Base-by-base conservation (phyloP, 1,284 basidiomycete species). In the Vanrija sp. region DNA sequence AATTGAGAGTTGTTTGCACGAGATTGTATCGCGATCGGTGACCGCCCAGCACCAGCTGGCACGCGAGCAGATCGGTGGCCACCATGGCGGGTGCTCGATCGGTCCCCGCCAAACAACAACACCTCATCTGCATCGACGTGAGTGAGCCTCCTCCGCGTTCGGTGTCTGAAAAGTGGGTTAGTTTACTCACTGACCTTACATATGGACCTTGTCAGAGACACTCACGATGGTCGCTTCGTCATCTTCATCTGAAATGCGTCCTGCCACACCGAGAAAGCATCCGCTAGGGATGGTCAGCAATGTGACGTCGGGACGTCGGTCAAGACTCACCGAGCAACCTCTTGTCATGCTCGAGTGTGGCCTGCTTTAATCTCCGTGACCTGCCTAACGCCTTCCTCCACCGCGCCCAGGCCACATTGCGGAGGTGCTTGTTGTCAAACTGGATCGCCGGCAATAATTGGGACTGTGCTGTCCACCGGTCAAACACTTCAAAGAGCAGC, bases 401-500 rank as follows among this genome's bases (percentile, higher is more conserved):
- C 12, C 45, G 38, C 28, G 56, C 56, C 6, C 54, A 61, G 5
- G 52, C 44, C n/a, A 53, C 34, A 3, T 44, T 25, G 18, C 52
- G 53, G 6, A 63, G 38, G 1, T 58, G 58, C 38, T 55, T 57
- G 8, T 55, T 49, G 47, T 60, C 53, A 43, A 56, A 57, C 46
- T 53, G 58, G 9, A 60, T 51, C 3, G 59, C 52, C 7, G 45
- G 43, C 12, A 71, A 51, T 25, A 71, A 66, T 34, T 56, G 58
- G 4, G 68, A 66, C 28, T 43, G 50, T 8, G 58, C 68, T 23
- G 65, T 67, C 73, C 72, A 74, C 28, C 47, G 63, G 56, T 75
- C 73, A 57, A 70, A 71, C 2, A 72, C 71, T 2, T 55, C 49
- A 48, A 73, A 75, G 26, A 74, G 50, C 3, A 75, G 46, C 7